phyloP scores from a whole-genome alignment of 2,329 filamentous ascomycete genomes.

The Malbranchea zuffiana region DNA sequence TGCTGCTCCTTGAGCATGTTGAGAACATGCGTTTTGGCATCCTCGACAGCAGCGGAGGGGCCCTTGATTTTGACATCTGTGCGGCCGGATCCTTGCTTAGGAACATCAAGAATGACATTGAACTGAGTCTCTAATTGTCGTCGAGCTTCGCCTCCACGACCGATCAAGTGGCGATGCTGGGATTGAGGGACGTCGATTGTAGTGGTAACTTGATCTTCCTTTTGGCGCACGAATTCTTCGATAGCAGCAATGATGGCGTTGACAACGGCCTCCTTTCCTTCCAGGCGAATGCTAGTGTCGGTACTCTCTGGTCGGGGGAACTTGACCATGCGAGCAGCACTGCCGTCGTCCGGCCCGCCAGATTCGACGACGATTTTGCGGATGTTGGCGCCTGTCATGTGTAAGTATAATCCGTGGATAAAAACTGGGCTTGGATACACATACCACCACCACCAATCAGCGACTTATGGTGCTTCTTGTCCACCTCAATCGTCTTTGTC shows the following conservation, averaged over 20 bases:
- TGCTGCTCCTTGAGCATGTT: constrained; percentile 72
- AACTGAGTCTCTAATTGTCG: constrained; percentile 78
- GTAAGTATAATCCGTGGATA: constrained; percentile 29
- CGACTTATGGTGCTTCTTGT: constrained; percentile 82
- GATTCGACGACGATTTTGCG: constrained; percentile 77
- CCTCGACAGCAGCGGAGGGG: constrained; percentile 63
- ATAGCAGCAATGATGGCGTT: constrained; percentile 81
- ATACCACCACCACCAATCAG: constrained; percentile 82
- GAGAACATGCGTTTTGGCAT: constrained; percentile 73
- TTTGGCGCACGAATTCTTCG: constrained; percentile 66
- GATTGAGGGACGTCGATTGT: constrained; percentile 72
- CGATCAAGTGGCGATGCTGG: constrained; percentile 85
- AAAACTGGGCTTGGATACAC: constrained; percentile 24
- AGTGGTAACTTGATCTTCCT: constrained; percentile 71
- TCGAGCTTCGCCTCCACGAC: constrained; percentile 78
- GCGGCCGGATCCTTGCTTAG: constrained; percentile 72
- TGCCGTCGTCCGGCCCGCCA: constrained; percentile 77
- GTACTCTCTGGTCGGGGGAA: constrained; percentile 84
- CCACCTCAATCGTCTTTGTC: constrained; percentile 72
- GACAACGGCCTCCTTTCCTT: constrained; percentile 73
- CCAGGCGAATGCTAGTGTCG: constrained; percentile 74
- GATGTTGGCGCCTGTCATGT: constrained; percentile 61
- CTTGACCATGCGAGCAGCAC: constrained; percentile 79
- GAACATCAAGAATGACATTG: constrained; percentile 77
- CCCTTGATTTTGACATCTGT: constrained; percentile 81